A percentile compares a stretch with the other conserved stretches of the same genome.
phyloP scores from a whole-genome alignment of 495 filamentous ascomycete species.

The Tuber brumale region DNA sequence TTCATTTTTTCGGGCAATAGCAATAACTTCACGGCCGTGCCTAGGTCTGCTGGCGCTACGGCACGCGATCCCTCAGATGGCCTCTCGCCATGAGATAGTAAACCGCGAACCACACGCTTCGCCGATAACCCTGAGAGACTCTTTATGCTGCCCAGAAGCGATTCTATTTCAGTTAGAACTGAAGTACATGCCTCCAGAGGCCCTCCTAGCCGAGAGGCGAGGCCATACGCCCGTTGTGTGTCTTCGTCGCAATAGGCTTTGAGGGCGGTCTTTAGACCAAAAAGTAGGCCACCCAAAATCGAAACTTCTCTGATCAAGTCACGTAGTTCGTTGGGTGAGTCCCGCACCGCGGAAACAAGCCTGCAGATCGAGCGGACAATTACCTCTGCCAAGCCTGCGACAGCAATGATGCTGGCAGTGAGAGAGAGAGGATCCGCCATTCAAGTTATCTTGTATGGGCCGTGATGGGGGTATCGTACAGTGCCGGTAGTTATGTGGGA shows the following conservation, averaged over 20 bases:
- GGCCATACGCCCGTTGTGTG: neutral
- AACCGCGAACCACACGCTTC: neutral
- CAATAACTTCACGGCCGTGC: neutral
- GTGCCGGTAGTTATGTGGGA: neutral
- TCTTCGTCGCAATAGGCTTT: neutral
- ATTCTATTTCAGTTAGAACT: neutral
- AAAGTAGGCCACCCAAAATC: neutral
- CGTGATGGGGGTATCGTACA: no score
- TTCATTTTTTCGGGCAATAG: neutral
- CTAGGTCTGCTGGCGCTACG: neutral
- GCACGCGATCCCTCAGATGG: neutral
- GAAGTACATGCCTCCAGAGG: neutral
- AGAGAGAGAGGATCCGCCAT: neutral
- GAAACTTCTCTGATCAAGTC: neutral
- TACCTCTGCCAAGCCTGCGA: neutral
- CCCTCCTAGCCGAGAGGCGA: neutral
- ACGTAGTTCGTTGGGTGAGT: neutral
- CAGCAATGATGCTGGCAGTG: neutral
- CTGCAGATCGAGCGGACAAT: neutral
- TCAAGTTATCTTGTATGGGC: neutral
- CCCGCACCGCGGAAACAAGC: neutral
- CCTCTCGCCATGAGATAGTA: neutral
- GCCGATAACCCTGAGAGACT: neutral
- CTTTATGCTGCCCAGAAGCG: neutral
- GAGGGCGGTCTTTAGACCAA: neutral